These are phyloP conservation scores for Paecilomyces sp. DNA, from an alignment of 2,329 filamentous ascomycete species.

Conservation along the genomic window DNA sequence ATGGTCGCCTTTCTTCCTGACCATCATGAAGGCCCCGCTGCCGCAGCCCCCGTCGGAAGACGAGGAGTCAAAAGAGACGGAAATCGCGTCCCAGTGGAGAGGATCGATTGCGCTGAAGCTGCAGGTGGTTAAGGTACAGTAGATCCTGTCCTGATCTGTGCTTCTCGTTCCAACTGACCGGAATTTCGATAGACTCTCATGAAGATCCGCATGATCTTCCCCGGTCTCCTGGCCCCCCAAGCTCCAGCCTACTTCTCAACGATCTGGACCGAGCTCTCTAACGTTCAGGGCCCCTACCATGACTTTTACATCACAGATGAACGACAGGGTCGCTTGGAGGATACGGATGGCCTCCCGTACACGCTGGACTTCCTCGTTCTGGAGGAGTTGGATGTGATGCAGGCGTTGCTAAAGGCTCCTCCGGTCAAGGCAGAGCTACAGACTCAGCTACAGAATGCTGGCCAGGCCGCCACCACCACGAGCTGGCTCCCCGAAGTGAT, in stretches of 20 bases:
- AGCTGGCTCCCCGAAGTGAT: constrained; percentile 85
- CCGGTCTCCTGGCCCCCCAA: constrained; percentile 72
- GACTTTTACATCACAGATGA: constrained; percentile 80
- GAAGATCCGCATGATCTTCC: constrained; percentile 79
- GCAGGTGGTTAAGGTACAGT: constrained; percentile 70
- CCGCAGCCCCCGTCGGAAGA: constrained; percentile 52
- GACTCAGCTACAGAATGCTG: constrained; percentile 59
- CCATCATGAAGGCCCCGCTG: constrained; percentile 66
- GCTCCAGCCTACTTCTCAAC: constrained; percentile 76
- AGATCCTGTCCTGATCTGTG: background rate
- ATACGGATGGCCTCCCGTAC: constrained; percentile 85
- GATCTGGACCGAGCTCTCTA: constrained; percentile 79
- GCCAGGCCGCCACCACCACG: constrained; percentile 54
- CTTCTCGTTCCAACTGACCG: constrained; percentile 9
- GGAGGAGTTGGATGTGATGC: constrained; percentile 91
- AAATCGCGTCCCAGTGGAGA: constrained; percentile 62
- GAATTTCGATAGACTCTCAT: constrained; percentile 60
- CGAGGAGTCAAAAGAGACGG: constrained; percentile 51
- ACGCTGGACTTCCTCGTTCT: constrained; percentile 89
- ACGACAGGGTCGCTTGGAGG: constrained; percentile 79
- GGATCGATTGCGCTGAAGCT: constrained; percentile 80
- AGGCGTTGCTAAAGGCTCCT: constrained; percentile 79
- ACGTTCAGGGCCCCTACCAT: constrained; percentile 66
- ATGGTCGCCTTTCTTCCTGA: constrained; percentile 87
- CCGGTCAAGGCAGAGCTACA: constrained; percentile 87